Evolutionary conservation across 345 rosid genomes (phyloP).

Genomic region (Moricandia arvensis): DNA sequence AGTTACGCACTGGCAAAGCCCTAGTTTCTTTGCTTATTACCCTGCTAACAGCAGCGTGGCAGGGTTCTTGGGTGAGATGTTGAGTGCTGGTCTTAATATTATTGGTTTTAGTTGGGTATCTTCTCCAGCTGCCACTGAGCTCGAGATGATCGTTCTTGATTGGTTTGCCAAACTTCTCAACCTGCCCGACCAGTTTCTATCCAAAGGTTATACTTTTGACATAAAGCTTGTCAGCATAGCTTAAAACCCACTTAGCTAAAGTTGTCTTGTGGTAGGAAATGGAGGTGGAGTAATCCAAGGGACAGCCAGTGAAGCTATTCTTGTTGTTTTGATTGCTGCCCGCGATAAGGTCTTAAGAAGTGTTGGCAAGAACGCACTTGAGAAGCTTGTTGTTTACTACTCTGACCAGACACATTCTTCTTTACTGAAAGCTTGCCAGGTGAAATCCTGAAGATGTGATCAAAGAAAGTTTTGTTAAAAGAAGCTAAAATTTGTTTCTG

Average conservation of each 20-base stretch:
- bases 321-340: conserved; percentile 72
- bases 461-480: not conserved
- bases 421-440: conserved; percentile 87
- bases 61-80: conserved; percentile 79
- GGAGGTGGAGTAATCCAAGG: conserved; percentile 97
- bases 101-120: conserved; percentile 88
- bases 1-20: conserved; percentile 91
- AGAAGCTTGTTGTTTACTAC: conserved; percentile 72
- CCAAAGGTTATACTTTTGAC: conserved; percentile 45
- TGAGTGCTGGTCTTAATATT: conserved; percentile 77
- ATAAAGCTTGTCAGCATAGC: not conserved
- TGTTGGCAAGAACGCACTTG: conserved; percentile 57
- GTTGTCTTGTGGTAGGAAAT: conserved; percentile 48
- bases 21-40: conserved; percentile 17
- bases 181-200: conserved; percentile 40
- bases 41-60: no score
- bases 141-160: conserved; percentile 77
- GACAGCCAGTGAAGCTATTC: conserved; percentile 87
- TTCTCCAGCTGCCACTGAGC: conserved; percentile 93
- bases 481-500: not conserved
- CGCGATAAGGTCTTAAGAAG: conserved; percentile 58
- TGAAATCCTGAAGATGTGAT: conserved; percentile 8
- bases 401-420: conserved; percentile 93
- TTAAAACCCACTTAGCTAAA: not conserved
- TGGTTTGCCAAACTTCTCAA: no score